Base-by-base conservation (phyloP, 2,329 filamentous ascomycete genomes). In the Microsporum canis region DNA sequence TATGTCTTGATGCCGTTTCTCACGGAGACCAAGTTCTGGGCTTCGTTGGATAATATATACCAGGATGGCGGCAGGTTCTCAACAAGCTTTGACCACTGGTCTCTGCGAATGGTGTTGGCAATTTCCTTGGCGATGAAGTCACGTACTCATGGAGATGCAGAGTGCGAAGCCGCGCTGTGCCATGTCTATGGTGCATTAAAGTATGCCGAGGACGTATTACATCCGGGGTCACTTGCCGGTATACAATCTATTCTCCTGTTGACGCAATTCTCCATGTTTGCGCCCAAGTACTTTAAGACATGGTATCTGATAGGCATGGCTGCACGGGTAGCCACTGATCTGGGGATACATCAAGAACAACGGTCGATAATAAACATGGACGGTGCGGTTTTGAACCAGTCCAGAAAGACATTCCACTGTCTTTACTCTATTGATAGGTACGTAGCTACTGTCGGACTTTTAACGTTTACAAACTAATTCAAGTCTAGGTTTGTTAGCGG, bases 221-320 rank as follows among this genome's bases (percentile, higher is more conserved):
- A 87, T 67, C 92, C 92, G 0, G 92, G 92, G 23, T 89, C 90
- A 60, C 83, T 90, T 29, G 83, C 84, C 1, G 92, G 94, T 67
- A 90, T 97, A 14, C 91, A 96, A 71, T 91, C 91, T 0, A 79
- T 97, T 27, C 75, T 96, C 1, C 79, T 97, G 1, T 82, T 97
- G 59, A 91, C 90, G 0, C 85, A 95, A 67, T 97, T 96, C 72
- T 87, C 92, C 2, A 88, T 94, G 78, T 79, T 96, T 57, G 91
- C 97, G 68, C 91, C 92, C 1, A 84, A 86, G 47, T 90, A 95
- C 70, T 96, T 96, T 69, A 91, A 96, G 69, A 90, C 88, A 68
- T 97, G 94, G 91, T 91, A 94, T 65, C 76, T 96, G 64, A 88
- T 96, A 61, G 94, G 92, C 5, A 91, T 94, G 71, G 91, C 92